Evolutionary conservation across 176 grass and related monocot genomes (phyloP).

Genomic region (Musa itinerans): DNA sequence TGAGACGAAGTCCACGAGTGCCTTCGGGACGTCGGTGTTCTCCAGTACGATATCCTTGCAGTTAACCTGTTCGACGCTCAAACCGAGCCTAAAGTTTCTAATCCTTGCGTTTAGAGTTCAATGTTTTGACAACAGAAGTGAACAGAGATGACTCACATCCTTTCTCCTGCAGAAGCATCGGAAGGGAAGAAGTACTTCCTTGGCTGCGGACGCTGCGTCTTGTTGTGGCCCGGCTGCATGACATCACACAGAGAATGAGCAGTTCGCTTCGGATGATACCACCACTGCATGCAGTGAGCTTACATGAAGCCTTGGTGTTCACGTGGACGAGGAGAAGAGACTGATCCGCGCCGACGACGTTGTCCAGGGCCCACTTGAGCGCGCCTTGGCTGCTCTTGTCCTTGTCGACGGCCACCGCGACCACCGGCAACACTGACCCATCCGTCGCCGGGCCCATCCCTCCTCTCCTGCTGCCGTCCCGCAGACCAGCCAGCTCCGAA

Average conservation of each 20-base stretch:
- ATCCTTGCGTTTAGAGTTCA: background rate
- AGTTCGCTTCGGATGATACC: background rate
- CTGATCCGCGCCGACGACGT: too few relatives aligned
- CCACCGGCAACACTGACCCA: too few relatives aligned
- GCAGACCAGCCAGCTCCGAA: too few relatives aligned
- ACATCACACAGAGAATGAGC: too few relatives aligned
- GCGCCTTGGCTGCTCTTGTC: too few relatives aligned
- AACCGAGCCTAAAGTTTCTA: background rate
- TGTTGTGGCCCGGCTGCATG: too few relatives aligned
- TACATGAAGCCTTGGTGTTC: too few relatives aligned
- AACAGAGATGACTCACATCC: constrained; percentile 28
- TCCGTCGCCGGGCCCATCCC: too few relatives aligned
- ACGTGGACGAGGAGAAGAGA: too few relatives aligned
- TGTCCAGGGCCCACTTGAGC: too few relatives aligned
- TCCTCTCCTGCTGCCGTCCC: too few relatives aligned
- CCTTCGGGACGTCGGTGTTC: constrained; percentile 6
- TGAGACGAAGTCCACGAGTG: constrained; percentile 35
- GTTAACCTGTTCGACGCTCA: constrained; percentile 18
- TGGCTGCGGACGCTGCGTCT: background rate
- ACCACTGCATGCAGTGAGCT: background rate
- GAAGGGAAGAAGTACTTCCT: constrained; percentile 33
- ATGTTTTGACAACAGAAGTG: background rate
- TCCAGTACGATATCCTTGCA: constrained; percentile 34
- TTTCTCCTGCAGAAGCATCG: constrained; percentile 44
- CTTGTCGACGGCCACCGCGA: too few relatives aligned